Base-by-base conservation (phyloP, 306 rosid species). In the Dryas drummondii region DNA sequence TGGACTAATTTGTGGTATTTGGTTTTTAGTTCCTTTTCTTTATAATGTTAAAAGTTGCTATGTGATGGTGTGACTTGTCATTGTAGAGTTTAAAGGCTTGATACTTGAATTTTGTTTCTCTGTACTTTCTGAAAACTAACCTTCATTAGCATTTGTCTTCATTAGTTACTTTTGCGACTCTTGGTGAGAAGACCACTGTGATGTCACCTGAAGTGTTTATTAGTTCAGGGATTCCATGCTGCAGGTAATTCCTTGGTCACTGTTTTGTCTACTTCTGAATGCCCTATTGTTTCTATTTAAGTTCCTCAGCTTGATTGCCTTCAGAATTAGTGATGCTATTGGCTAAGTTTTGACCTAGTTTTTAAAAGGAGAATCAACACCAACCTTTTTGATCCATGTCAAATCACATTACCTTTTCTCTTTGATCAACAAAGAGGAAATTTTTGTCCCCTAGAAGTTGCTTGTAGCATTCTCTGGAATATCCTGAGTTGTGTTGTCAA, bases 101-200 rank as follows among this genome's bases (percentile, higher is more conserved):
- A 16, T 81, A 26, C 71, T 58, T 79, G 58, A 59, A 54, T 66
- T 65, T 7, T 71, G 58, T 63, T 83, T 71, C 66, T 78, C 47
- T 50, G 45, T 70, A 16, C 67, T 22, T 63, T 57, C 48, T 83
- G 49, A 51, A 40, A 54, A 17, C 46, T 80, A 37, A 76, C 64
- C 84, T 77, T 59, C 73, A 46, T 2, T 32, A 46, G 55, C 27
- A 17, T 57, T 9, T 84, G 61, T 76, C 49, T 66, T 81, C 71
- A 10, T 77, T 75, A 96, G 99, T 96, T 72, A 90, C 99, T 66
- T 96, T 96, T 83, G 83, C 97, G 48, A 73, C 82, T 80, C 99
- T 96, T 83, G 99, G 99, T 80, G 92, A 96, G 90, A 96, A 96
- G 84, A 96, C 91, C 46, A 96, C 99, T 4, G 99, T 96, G 82